These are phyloP conservation scores for Zygnema circumcarinatum DNA, from an alignment of 139 green algal species.

Conservation along the genomic window DNA sequence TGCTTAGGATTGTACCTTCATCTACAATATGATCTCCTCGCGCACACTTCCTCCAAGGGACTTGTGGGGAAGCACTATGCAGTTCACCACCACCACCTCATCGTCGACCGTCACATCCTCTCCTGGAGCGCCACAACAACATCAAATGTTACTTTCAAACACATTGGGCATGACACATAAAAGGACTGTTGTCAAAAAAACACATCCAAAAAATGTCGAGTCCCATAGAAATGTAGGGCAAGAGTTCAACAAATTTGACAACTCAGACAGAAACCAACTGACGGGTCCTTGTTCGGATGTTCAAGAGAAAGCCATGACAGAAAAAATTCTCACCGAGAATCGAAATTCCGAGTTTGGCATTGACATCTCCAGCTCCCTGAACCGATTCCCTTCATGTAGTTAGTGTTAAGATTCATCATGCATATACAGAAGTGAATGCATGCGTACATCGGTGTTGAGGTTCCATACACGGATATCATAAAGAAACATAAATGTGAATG, in stretches of 20 bases:
- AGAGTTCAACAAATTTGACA: not conserved
- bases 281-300: no score
- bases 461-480: no score
- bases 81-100: conserved; percentile 64
- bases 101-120: conserved; percentile 61
- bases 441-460: no score
- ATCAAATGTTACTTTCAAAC: not conserved
- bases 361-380: conserved; percentile 54
- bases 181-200: not conserved
- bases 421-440: not conserved
- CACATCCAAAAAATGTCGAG: conserved; percentile 8
- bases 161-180: not conserved
- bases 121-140: no score
- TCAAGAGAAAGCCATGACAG: no score
- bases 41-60: conserved; percentile 46
- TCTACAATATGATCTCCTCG: conserved; percentile 65
- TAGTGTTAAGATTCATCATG: not conserved
- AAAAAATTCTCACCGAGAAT: conserved; percentile 56
- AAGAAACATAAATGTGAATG: no score
- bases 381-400: no score
- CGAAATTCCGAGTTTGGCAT: conserved; percentile 59
- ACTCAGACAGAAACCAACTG: no score
- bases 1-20: no score
- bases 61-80: conserved; percentile 67
- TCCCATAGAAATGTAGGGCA: not conserved